Evolutionary conservation across 2,329 filamentous ascomycete genomes (phyloP).

Genomic region (Gnomoniopsis smithogilvyi): DNA sequence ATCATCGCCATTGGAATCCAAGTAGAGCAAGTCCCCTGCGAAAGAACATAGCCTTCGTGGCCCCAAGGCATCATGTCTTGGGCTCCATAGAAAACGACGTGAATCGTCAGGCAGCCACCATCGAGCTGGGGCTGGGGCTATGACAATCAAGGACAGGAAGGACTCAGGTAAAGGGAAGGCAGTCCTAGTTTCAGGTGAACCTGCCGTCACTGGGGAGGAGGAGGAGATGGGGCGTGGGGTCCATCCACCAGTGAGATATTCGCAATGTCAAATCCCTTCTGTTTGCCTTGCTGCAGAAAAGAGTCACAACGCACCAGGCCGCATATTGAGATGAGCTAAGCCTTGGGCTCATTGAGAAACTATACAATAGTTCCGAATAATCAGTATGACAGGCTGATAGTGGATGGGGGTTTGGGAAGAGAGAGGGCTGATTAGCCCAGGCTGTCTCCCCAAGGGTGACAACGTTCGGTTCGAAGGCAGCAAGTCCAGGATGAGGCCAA

Average conservation of each 20-base stretch:
- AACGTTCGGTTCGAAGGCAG: background rate
- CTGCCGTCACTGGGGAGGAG: background rate
- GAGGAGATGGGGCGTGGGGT: background rate
- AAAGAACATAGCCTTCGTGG: background rate
- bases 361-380: background rate
- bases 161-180: background rate
- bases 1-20: background rate
- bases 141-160: background rate
- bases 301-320: background rate
- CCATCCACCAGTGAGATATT: background rate
- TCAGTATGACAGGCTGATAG: background rate
- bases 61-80: background rate
- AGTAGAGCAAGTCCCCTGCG: background rate
- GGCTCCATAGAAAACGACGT: background rate
- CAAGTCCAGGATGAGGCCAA: background rate
- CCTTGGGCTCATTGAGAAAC: background rate
- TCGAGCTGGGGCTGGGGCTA: background rate
- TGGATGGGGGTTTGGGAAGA: too few relatives aligned
- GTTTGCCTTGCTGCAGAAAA: background rate
- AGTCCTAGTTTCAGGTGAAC: background rate
- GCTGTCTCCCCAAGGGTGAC: background rate
- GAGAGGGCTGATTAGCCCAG: background rate
- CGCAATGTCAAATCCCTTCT: background rate
- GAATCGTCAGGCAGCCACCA: background rate
- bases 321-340: background rate